Evolutionary conservation across 371 early-diverging fungal species (phyloP).

Genomic region (Cokeromyces recurvatus): DNA sequence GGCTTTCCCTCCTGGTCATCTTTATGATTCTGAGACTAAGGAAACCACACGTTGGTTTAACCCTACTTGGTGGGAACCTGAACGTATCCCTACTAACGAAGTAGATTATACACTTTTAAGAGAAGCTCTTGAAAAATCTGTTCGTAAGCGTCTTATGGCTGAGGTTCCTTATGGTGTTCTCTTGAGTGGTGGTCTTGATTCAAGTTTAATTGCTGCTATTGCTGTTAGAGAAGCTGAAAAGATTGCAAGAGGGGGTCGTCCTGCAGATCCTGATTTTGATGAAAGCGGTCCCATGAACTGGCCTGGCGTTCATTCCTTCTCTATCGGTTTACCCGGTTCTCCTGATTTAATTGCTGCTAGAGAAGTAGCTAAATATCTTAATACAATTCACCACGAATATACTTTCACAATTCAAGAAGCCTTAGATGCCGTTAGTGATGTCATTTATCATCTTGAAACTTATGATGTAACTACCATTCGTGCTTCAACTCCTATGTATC

Average conservation of each 20-base stretch:
- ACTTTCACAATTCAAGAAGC: slow-evolving; percentile 95
- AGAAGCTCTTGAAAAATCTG: slow-evolving; percentile 76
- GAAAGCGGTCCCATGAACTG: slow-evolving; percentile 56
- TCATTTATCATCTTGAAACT: slow-evolving; percentile 94
- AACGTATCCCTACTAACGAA: slow-evolving; percentile 48
- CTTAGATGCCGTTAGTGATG: slow-evolving; percentile 90
- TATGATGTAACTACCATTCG: slow-evolving; percentile 99
- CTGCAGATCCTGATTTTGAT: slow-evolving; percentile 49
- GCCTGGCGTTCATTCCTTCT: slow-evolving; percentile 93
- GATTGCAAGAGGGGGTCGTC: slow-evolving; percentile 31
- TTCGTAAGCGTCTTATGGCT: slow-evolving; percentile 93
- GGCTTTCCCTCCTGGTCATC: slow-evolving; percentile 94
- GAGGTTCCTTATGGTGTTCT: slow-evolving; percentile 97
- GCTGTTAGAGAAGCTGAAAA: slow-evolving; percentile 78
- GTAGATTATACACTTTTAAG: slow-evolving; percentile 70
- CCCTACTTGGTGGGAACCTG: slow-evolving; percentile 84
- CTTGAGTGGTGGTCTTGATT: slow-evolving; percentile 92
- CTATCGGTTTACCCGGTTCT: slow-evolving; percentile 90
- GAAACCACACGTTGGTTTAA: slow-evolving; percentile 82
- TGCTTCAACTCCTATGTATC: slow-evolving; percentile 97
- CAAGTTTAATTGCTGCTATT: slow-evolving; percentile 90
- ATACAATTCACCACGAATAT: slow-evolving; percentile 91
- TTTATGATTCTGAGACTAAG: slow-evolving; percentile 74
- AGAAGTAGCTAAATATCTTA: slow-evolving; percentile 83
- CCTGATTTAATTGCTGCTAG: slow-evolving; percentile 92